These are phyloP conservation scores for Penicillium samsonianum DNA, from an alignment of 495 filamentous ascomycete species.

Conservation along the genomic window DNA sequence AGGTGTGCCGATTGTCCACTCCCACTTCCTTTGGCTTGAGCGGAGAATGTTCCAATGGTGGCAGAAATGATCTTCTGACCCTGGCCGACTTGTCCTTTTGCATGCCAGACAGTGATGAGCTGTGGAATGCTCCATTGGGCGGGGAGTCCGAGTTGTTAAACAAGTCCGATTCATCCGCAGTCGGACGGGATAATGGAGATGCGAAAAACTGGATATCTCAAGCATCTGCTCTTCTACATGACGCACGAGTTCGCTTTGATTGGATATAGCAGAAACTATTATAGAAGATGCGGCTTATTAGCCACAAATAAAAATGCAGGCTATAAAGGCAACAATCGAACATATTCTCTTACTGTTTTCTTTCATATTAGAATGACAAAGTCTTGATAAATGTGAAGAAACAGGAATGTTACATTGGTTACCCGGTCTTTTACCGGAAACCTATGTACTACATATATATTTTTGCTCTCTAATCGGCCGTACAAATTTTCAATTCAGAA, in stretches of 20 bases:
- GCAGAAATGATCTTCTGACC: slow-evolving; percentile 13
- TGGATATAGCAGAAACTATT: slow-evolving; percentile 10
- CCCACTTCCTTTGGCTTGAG: not conserved
- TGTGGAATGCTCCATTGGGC: slow-evolving; percentile 18
- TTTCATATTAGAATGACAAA: too few species aligned
- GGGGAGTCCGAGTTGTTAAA: not conserved
- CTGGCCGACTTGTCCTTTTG: slow-evolving; percentile 21
- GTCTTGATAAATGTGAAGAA: too few species aligned
- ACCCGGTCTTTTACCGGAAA: too few species aligned
- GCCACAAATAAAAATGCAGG: too few species aligned
- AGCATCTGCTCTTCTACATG: slow-evolving; percentile 8
- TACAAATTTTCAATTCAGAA: too few species aligned
- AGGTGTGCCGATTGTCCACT: slow-evolving; percentile 16
- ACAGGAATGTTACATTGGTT: too few species aligned
- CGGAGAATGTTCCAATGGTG: not conserved
- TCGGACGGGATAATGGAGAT: slow-evolving; percentile 12
- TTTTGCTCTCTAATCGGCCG: too few species aligned
- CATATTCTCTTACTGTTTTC: too few species aligned
- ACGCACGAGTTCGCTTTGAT: slow-evolving; percentile 12
- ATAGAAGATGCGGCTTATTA: too few species aligned
- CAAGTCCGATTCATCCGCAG: not conserved
- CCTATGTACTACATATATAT: too few species aligned
- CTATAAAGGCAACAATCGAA: too few species aligned
- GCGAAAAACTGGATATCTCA: slow-evolving; percentile 15
- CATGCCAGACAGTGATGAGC: slow-evolving; percentile 24